phyloP scores from a whole-genome alignment of 345 rosid species.

The Rhizophora mangle region DNA sequence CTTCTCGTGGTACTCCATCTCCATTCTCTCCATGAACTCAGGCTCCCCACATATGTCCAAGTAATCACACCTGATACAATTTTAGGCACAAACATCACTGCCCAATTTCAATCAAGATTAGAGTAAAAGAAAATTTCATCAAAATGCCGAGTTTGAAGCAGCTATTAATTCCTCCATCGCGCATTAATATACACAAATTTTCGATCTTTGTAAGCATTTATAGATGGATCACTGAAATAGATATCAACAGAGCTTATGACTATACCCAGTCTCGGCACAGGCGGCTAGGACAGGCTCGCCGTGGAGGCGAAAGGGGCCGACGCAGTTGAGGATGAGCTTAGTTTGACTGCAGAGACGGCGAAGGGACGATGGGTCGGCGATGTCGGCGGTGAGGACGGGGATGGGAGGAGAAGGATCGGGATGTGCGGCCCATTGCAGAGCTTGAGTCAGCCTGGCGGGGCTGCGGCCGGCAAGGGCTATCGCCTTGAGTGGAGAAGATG shows the following conservation, averaged over 20 bases:
- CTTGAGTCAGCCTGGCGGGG: slow-evolving; percentile 44
- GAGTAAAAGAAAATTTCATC: neutral
- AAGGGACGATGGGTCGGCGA: slow-evolving; percentile 64
- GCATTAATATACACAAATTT: neutral
- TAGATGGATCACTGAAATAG: no score
- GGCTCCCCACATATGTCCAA: slow-evolving; percentile 95
- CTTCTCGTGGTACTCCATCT: slow-evolving; percentile 62
- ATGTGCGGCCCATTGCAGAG: slow-evolving; percentile 76
- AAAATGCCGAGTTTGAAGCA: no score
- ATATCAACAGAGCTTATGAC: neutral
- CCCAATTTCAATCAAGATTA: neutral
- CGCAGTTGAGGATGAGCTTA: slow-evolving; percentile 75
- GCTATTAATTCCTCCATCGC: no score
- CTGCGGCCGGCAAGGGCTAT: slow-evolving; percentile 86
- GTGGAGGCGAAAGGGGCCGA: slow-evolving; percentile 75
- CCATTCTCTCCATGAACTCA: slow-evolving; percentile 87
- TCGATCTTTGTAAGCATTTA: neutral
- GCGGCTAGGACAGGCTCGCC: slow-evolving; percentile 87
- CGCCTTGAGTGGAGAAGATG: slow-evolving; percentile 53
- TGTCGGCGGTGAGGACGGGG: slow-evolving; percentile 65
- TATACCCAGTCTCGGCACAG: slow-evolving; percentile 68
- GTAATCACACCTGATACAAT: slow-evolving; percentile 64
- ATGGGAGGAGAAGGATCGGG: slow-evolving; percentile 54
- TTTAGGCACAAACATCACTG: neutral
- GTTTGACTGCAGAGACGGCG: slow-evolving; percentile 61